Conservation (phyloP, 169 alveolate species). For the Perkinsus olseni region DNA sequence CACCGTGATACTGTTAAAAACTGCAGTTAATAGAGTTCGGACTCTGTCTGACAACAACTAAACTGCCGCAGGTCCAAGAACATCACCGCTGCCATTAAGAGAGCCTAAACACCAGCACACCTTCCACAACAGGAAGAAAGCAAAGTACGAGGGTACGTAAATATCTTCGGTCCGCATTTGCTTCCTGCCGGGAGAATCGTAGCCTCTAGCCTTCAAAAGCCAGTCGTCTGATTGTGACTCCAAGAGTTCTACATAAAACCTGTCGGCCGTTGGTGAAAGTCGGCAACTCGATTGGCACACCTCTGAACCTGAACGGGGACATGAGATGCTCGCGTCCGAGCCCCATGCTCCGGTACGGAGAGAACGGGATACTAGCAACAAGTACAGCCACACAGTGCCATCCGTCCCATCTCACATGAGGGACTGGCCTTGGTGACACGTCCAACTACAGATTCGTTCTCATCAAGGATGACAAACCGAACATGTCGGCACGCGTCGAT, state of each 20-base stretch:
- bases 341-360: no score
- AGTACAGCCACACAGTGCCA: no score
- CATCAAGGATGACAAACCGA: neutral
- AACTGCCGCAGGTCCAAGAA: neutral
- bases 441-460: neutral
- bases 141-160: neutral
- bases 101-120: neutral
- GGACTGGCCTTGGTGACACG: neutral
- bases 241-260: neutral
- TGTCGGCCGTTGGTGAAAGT: neutral
- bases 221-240: neutral
- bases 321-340: no score
- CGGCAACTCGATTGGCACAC: neutral
- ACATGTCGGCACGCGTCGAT: neutral
- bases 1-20: neutral
- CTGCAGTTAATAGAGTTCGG: neutral
- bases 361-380: no score
- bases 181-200: neutral
- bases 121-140: neutral
- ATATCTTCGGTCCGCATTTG: neutral
- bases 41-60: neutral
- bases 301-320: neutral
- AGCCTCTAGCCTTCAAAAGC: neutral
- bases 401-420: neutral
- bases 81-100: neutral